These are phyloP conservation scores for Citrus australasica DNA, from an alignment of 345 rosid species.

Conservation along the genomic window DNA sequence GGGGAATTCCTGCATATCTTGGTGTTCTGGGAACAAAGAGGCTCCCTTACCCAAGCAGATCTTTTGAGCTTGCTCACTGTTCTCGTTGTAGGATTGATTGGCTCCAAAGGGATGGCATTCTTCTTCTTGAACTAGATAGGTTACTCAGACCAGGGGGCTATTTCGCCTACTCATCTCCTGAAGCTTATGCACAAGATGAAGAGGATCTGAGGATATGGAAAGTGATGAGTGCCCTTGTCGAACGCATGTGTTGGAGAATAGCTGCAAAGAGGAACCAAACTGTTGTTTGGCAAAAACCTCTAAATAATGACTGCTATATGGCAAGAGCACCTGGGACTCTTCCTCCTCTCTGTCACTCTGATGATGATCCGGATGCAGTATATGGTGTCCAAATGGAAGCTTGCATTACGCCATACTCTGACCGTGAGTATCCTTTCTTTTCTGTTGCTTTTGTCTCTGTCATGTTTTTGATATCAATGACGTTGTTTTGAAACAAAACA, in stretches of 20 bases:
- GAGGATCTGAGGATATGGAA: conserved; percentile 93
- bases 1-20: conserved; percentile 99
- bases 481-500: not conserved
- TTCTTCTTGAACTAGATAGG: conserved; percentile 97
- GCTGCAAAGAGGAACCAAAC: conserved; percentile 93
- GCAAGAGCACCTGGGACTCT: conserved; percentile 75
- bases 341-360: conserved; percentile 90
- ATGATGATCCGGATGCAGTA: conserved; percentile 88
- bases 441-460: conserved; percentile 1
- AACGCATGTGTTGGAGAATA: conserved; percentile 93
- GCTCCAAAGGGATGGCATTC: conserved; percentile 98
- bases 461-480: not conserved
- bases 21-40: conserved; percentile 96
- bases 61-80: conserved; percentile 97
- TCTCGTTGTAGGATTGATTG: conserved; percentile 98
- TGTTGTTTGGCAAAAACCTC: conserved; percentile 94
- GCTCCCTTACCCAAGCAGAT: conserved; percentile 98
- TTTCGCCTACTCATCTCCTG: conserved; percentile 98
- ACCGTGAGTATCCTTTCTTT: conserved; percentile 52
- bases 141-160: conserved; percentile 97
- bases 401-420: conserved; percentile 86
- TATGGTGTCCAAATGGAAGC: conserved; percentile 87
- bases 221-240: conserved; percentile 90
- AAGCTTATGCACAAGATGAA: conserved; percentile 97
- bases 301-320: conserved; percentile 84